Evolutionary conservation across 1,139 yeast species (phyloP).

Genomic region (Diutina ranongensis): DNA sequence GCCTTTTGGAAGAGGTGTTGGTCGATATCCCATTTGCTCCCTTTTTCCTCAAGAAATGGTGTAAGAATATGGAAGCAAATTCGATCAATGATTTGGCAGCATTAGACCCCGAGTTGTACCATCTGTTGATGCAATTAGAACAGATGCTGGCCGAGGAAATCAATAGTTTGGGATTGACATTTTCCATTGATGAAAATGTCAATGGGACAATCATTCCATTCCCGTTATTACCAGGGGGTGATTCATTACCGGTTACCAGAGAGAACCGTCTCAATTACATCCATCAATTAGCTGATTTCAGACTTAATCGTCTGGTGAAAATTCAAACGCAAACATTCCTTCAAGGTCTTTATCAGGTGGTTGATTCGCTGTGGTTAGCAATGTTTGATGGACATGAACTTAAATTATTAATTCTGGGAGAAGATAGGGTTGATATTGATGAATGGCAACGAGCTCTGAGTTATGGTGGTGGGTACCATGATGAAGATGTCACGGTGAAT

Average conservation of each 20-base stretch:
- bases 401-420: conserved; percentile 76
- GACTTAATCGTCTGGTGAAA: conserved; percentile 51
- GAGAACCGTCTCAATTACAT: conserved; percentile 62
- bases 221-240: conserved; percentile 53
- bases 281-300: conserved; percentile 69
- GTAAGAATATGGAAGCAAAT: conserved; percentile 23
- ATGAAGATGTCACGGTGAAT: conserved; percentile 42
- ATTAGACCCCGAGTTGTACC: conserved; percentile 58
- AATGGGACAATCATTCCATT: conserved; percentile 29
- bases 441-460: conserved; percentile 57
- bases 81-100: conserved; percentile 72
- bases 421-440: conserved; percentile 49
- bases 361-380: conserved; percentile 64
- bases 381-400: conserved; percentile 80
- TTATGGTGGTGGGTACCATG: conserved; percentile 51
- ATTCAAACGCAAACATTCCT: conserved; percentile 56
- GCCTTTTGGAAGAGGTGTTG: conserved; percentile 74
- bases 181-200: conserved; percentile 43
- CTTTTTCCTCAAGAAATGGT: conserved; percentile 60
- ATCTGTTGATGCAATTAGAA: conserved; percentile 51
- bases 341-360: conserved; percentile 57
- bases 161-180: conserved; percentile 47
- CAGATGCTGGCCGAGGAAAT: conserved; percentile 48
- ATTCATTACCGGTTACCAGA: conserved; percentile 40
- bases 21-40: conserved; percentile 82